phyloP scores from a whole-genome alignment of 306 rosid genomes.

The Vigna unguiculata region DNA sequence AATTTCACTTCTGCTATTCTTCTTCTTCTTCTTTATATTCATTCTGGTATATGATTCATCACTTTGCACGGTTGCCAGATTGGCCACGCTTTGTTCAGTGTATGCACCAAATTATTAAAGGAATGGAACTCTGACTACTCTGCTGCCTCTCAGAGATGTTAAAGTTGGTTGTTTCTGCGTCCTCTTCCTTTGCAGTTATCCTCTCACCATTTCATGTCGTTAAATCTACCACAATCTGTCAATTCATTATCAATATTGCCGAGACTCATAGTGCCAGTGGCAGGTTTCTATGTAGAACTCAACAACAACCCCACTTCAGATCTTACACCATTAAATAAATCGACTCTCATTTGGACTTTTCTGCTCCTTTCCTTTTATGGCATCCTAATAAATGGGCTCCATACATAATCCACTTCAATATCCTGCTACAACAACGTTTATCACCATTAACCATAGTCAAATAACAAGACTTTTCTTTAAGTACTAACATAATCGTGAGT shows the following conservation, averaged over 20 bases:
- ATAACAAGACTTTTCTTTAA: not conserved
- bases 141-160: constrained; percentile 42
- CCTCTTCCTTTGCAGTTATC: constrained; percentile 43
- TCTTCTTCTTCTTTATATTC: not conserved
- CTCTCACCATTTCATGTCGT: constrained; percentile 34
- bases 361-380: not conserved
- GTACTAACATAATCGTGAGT: too few species aligned
- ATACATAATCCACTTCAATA: not conserved
- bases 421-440: not conserved
- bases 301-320: not conserved
- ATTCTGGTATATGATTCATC: constrained; percentile 35
- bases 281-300: not conserved
- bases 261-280: not conserved
- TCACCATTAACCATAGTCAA: not conserved
- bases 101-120: constrained; percentile 43
- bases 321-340: not conserved
- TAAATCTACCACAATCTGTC: constrained; percentile 35
- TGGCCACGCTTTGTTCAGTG: constrained; percentile 69
- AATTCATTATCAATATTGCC: constrained; percentile 34
- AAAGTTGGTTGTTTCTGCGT: constrained; percentile 34
- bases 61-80: constrained; percentile 65
- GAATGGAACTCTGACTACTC: constrained; percentile 53
- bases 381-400: not conserved
- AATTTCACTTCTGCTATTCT: not conserved
- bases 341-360: not conserved